Evolutionary conservation across 2,329 filamentous ascomycete species (phyloP), one percentile per base, ranked within the genome.

Genomic region (Ustulina deusta): DNA sequence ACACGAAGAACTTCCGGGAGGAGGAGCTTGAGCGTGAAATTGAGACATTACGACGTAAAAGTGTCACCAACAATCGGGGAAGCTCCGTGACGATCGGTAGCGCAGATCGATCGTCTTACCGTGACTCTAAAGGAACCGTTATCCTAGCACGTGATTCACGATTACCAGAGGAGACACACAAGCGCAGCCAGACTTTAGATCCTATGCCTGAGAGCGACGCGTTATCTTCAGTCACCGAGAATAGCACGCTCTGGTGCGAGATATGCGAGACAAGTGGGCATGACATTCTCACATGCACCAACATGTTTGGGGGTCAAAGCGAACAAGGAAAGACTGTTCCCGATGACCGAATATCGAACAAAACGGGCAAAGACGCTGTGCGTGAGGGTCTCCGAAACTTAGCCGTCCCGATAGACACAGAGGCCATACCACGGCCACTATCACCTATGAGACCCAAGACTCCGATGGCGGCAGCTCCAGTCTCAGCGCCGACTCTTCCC

Each of bases 241-340:
- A 86, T 74, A 92, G 89, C 78, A 88, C 86, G 17, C 86, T 94
- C 70, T 97, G 93, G 92, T 98, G 95, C 80, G 96, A 98, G 81
- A 96, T 98, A 69, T 98, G 95, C 81, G 94, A 97, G 82, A 93
- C 92, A 38, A 87, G 89, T 54, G 94, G 95, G 17, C 95, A 98
- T 77, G 95, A 98, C 75, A 97, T 98, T 68, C 84, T 98, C 64
- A 97, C 93, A 25, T 98, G 95, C 84, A 94, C 92, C 61, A 95
- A 93, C 79, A 96, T 97, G 90, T 95, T 93, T 79, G 89, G 86
- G 2, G 77, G 82, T 7, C 82, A 77, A 56, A 73, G 73, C 42
- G 75, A 73, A 49, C 74, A 74, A 52, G 71, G 66, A 61, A 74
- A 74, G 54, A 44, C 59, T 44, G 59, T 56, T n/a, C 48, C 66